A percentile compares a stretch with the other conserved stretches of the same genome.
phyloP scores from a whole-genome alignment of 1,139 yeast genomes.

The Entelexis sorbosivorans region DNA sequence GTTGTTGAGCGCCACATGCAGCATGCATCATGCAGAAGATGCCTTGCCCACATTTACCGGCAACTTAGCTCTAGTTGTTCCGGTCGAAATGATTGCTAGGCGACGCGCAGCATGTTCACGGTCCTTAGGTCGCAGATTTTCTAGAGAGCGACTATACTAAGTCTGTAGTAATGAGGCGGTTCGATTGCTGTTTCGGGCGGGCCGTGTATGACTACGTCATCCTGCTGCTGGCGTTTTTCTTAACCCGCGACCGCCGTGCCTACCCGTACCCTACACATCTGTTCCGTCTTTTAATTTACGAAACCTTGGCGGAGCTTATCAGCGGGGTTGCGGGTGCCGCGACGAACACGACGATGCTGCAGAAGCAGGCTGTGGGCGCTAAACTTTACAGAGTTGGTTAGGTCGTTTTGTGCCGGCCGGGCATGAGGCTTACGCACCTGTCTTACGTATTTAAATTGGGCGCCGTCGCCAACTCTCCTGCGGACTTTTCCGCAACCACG shows the following conservation, averaged over 20 bases:
- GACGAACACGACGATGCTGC: not conserved
- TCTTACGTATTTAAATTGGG: not conserved
- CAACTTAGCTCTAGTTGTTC: not conserved
- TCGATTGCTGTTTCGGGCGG: not conserved
- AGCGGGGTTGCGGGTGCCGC: not conserved
- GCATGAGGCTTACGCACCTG: no score
- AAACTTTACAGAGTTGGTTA: no score
- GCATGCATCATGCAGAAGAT: not conserved
- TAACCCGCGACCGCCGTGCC: not conserved
- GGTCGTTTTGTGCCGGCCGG: no score
- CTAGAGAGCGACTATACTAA: no score
- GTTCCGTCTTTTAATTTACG: not conserved
- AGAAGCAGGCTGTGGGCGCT: no score
- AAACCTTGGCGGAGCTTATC: not conserved
- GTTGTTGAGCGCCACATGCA: not conserved
- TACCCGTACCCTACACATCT: not conserved
- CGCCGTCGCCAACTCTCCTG: not conserved
- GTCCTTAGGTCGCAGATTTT: no score
- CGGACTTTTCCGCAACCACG: not conserved
- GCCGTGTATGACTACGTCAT: not conserved
- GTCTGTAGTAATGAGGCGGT: not conserved
- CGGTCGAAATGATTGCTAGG: not conserved
- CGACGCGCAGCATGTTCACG: not conserved
- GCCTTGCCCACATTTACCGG: not conserved
- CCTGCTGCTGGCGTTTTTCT: not conserved